phyloP scores from a whole-genome alignment of 805 yeast species.

The Phaffomyces opuntiae region DNA sequence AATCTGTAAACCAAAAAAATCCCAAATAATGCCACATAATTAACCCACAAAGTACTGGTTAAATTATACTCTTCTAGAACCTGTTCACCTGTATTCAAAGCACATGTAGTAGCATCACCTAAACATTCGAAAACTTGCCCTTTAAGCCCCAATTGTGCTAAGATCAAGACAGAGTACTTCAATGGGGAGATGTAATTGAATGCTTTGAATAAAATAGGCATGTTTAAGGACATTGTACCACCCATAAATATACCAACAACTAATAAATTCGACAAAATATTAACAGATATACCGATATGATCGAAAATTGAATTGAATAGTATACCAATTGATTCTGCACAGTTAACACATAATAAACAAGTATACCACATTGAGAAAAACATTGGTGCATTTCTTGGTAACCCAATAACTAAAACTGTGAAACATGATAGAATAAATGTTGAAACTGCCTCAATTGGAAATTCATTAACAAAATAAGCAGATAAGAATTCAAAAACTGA shows the following conservation, averaged over 20 bases:
- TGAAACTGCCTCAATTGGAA: constrained; percentile 62
- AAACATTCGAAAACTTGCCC: constrained; percentile 46
- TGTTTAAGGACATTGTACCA: constrained; percentile 67
- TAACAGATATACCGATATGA: constrained; percentile 73
- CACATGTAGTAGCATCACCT: constrained; percentile 37
- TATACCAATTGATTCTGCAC: constrained; percentile 80
- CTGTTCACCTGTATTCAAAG: constrained; percentile 44
- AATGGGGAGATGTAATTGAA: constrained; percentile 67
- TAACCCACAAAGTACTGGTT: constrained; percentile 11
- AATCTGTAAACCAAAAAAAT: constrained; percentile 13
- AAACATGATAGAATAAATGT: constrained; percentile 53
- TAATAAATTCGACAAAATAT: constrained; percentile 54
- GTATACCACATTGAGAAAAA: constrained; percentile 57
- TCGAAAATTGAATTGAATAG: constrained; percentile 61
- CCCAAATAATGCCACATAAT: constrained; percentile 12
- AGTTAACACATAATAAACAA: constrained; percentile 48
- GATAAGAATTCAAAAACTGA: constrained; percentile 56
- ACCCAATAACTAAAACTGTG: constrained; percentile 61
- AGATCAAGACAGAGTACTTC: constrained; percentile 57
- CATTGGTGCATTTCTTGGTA: constrained; percentile 57
- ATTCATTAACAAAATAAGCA: constrained; percentile 52
- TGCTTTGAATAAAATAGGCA: constrained; percentile 63
- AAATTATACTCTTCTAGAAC: constrained; percentile 49
- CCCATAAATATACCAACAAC: constrained; percentile 73
- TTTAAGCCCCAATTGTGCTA: constrained; percentile 52